phyloP scores from a whole-genome alignment of 257 asterid genomes.

The Salvia hispanica region DNA sequence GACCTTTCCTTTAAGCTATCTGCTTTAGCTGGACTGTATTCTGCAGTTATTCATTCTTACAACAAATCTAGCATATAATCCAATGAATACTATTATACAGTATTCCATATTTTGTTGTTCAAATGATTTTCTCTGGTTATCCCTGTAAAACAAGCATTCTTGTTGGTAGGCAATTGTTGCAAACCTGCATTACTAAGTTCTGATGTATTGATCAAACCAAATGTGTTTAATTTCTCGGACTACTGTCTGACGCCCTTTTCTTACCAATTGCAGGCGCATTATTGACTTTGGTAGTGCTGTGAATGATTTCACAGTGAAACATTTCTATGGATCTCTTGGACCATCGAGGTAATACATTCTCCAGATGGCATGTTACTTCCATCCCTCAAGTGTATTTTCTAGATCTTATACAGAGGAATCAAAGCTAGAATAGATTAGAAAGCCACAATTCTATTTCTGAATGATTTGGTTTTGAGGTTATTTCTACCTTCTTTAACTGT shows the following conservation, averaged over 20 bases:
- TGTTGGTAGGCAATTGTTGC: neutral
- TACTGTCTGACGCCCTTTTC: slow-evolving; percentile 20
- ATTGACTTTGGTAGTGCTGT: slow-evolving; percentile 97
- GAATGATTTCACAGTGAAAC: slow-evolving; percentile 86
- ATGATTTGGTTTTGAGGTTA: neutral
- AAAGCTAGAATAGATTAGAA: slow-evolving; percentile 21
- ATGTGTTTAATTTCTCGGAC: neutral
- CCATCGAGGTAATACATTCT: slow-evolving; percentile 83
- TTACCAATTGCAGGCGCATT: slow-evolving; percentile 69
- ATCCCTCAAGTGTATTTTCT: neutral
- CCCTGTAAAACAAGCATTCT: neutral
- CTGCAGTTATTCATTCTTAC: slow-evolving; percentile 4
- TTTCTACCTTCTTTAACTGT: neutral
- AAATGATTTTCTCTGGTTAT: slow-evolving; percentile 3
- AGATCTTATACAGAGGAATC: slow-evolving; percentile 20
- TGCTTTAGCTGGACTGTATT: slow-evolving; percentile 10
- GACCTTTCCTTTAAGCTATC: neutral
- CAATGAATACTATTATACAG: neutral
- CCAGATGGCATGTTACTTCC: slow-evolving; percentile 27
- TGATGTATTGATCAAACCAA: slow-evolving; percentile 18
- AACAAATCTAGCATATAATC: slow-evolving; percentile 8
- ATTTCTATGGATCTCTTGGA: slow-evolving; percentile 81
- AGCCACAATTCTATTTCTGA: neutral
- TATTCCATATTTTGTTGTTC: neutral
- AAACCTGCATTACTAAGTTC: slow-evolving; percentile 17